Base-by-base conservation (phyloP, 2,329 filamentous ascomycete genomes). In the Conoideocrella luteorostrata region DNA sequence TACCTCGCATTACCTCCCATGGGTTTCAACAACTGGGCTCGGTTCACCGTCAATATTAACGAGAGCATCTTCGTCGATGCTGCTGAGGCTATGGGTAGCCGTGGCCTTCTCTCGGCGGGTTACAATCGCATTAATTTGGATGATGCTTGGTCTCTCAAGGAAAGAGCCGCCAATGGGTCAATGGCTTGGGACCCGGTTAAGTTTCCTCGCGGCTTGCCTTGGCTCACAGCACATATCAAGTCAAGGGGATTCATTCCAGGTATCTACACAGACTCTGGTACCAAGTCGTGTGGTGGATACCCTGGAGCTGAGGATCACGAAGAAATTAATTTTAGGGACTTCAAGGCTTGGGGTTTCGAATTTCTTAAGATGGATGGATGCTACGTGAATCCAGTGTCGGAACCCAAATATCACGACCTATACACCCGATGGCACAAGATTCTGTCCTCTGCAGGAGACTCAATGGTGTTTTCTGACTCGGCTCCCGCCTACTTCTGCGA, bases 11-110 rank as follows among this genome's bases (percentile, higher is more conserved):
- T 51, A 1, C 69, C 71, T 1, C 70, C 71, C 9, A 75, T 75
- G 71, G 71, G 69, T 18, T 75, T 71, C 61, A 74, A 73, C 53
- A 70, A 70, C 49, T 75, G 72, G 71, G 60, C 70, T 1, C 66
- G 68, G 28, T 70, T 70, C 53, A 60, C 62, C 58, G 72, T 68
- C 51, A 63, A 66, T 39, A 63, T 74, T 17, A 74, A 72, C 47
- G 66, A 74, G 48, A 65, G 65, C 4, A 56, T 75, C 4, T 74
- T 75, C 45, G 62, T 64, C 6, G 57, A 68, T 7, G 73, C 70
- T 0, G 71, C 71, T 3, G 62, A 72, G 32, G 57, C 67, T 15
- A 73, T 74, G 66, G 46, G 56, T 4, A 52, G 56, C 7, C 67
- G 56, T 4, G 69, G 70, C 13, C 60, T 73, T 4, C 59, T 63